Conservation (phyloP, 2,329 filamentous ascomycete species). For the Hypoxylon sp. region DNA sequence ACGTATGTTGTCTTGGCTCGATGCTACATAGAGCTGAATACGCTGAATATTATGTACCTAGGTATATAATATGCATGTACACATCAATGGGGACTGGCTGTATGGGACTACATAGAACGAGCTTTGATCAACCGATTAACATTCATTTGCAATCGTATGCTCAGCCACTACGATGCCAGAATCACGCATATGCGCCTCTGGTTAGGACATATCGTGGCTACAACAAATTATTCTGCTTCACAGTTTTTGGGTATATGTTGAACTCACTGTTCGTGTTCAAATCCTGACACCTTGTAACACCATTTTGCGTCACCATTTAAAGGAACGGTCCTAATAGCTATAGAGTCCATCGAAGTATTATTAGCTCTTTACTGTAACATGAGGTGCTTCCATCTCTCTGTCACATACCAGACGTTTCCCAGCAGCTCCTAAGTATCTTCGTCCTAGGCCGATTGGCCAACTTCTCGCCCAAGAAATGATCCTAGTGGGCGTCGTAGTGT, state of each 20-base stretch:
- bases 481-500: neutral
- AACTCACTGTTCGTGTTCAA: slow-evolving; percentile 13
- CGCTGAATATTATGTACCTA: too few relatives aligned
- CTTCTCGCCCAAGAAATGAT: neutral
- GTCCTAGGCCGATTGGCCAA: neutral
- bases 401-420: slow-evolving; percentile 31
- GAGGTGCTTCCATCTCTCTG: slow-evolving; percentile 9
- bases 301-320: slow-evolving; percentile 20
- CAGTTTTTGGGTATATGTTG: neutral
- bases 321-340: neutral
- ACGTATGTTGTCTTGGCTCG: slow-evolving; percentile 16
- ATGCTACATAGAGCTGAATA: slow-evolving; percentile 1
- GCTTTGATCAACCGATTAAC: neutral
- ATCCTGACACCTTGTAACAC: slow-evolving; percentile 3
- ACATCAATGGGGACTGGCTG: neutral
- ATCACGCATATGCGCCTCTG: neutral
- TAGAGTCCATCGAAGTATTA: slow-evolving; percentile 17
- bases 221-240: slow-evolving; percentile 1
- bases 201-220: neutral
- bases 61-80: too few relatives aligned
- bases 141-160: neutral
- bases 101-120: neutral
- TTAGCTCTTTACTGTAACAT: slow-evolving; percentile 28
- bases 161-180: neutral
- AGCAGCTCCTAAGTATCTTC: slow-evolving; percentile 5